Evolutionary conservation across 768 basidiomycete genomes (phyloP).

Genomic region (Pleurotus ostreatus): DNA sequence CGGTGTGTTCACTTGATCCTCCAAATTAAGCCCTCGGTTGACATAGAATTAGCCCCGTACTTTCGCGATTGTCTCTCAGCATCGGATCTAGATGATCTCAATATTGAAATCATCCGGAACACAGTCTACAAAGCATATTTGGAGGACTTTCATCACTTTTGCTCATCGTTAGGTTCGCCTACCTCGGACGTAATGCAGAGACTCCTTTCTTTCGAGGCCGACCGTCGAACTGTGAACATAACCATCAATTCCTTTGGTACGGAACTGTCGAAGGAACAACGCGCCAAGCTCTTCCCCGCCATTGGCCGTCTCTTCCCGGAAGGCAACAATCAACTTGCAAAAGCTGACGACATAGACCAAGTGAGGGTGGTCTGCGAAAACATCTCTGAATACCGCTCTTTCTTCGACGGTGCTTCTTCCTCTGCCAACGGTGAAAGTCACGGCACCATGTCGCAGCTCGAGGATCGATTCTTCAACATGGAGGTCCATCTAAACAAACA

Average conservation of each 20-base stretch:
- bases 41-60: conserved; percentile 66
- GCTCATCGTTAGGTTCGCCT: conserved; percentile 72
- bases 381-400: conserved; percentile 84
- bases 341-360: conserved; percentile 93
- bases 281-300: conserved; percentile 89
- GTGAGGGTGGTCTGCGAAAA: conserved; percentile 85
- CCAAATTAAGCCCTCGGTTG: neutral
- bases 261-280: conserved; percentile 90
- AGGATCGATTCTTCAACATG: conserved; percentile 91
- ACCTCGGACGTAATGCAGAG: conserved; percentile 90
- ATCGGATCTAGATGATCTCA: conserved; percentile 94
- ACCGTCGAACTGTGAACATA: conserved; percentile 95
- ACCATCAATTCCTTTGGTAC: conserved; percentile 99
- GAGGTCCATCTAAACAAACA: conserved; percentile 95
- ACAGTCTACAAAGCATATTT: conserved; percentile 99
- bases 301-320: conserved; percentile 93
- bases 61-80: conserved; percentile 96
- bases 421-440: conserved; percentile 34
- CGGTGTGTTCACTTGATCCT: conserved; percentile 47
- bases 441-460: conserved; percentile 63
- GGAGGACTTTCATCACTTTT: conserved; percentile 92
- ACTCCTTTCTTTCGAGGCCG: conserved; percentile 94
- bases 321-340: conserved; percentile 90
- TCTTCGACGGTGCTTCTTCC: conserved; percentile 64
- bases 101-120: conserved; percentile 99